A percentile compares a stretch with the other conserved stretches of the same genome.
Evolutionary conservation across 2,329 filamentous ascomycete genomes (phyloP).

Genomic region (Botryotinia convoluta): DNA sequence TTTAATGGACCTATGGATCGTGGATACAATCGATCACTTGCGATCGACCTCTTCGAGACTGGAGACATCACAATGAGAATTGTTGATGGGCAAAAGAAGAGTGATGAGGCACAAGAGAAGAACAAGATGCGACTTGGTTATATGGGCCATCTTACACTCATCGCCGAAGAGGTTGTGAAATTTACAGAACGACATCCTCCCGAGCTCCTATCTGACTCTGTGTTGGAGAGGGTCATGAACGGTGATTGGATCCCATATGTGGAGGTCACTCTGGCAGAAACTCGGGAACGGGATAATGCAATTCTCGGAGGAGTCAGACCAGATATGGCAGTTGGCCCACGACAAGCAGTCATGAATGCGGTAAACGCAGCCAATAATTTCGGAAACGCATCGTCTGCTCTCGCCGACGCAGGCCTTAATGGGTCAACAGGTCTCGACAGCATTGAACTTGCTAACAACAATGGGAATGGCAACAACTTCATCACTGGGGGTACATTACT

Average conservation of each 20-base stretch:
- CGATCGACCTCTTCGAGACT: slow-evolving; percentile 88
- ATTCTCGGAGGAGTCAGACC: slow-evolving; percentile 93
- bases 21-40: slow-evolving; percentile 85
- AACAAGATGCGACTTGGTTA: slow-evolving; percentile 92
- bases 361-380: slow-evolving; percentile 57
- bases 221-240: slow-evolving; percentile 85
- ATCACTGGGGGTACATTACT: slow-evolving; percentile 73
- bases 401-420: slow-evolving; percentile 79
- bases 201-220: slow-evolving; percentile 77
- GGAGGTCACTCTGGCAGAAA: slow-evolving; percentile 88
- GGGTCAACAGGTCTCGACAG: slow-evolving; percentile 49
- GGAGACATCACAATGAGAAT: slow-evolving; percentile 89
- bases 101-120: slow-evolving; percentile 79
- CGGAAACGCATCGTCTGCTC: slow-evolving; percentile 57
- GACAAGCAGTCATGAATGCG: slow-evolving; percentile 60
- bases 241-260: slow-evolving; percentile 93
- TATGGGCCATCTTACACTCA: slow-evolving; percentile 96
- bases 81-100: slow-evolving; percentile 82
- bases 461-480: slow-evolving; percentile 61
- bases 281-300: slow-evolving; percentile 94
- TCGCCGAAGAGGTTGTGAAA: slow-evolving; percentile 97
- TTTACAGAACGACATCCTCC: slow-evolving; percentile 93
- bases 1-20: slow-evolving; percentile 98
- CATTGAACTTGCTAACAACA: slow-evolving; percentile 66
- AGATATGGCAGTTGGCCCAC: slow-evolving; percentile 80